Percentiles rank a stretch among this genome's conserved stretches.
Evolutionary conservation across 2,329 filamentous ascomycete genomes (phyloP).

Genomic region (Rhynchosporium graminicola): DNA sequence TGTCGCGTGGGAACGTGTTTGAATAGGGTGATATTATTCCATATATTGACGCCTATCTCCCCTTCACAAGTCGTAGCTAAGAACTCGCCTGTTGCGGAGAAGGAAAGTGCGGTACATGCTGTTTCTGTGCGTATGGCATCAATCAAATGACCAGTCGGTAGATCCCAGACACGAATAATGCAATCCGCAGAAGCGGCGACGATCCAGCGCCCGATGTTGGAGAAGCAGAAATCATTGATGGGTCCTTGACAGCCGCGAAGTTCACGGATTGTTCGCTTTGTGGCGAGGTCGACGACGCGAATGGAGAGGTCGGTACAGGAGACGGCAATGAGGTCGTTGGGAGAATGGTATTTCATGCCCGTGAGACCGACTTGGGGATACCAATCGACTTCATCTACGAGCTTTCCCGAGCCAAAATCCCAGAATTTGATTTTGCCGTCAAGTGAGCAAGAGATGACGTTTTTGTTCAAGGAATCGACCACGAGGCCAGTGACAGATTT

Average conservation of each 20-base stretch:
- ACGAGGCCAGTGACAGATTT: constrained; percentile 82
- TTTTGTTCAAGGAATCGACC: constrained; percentile 86
- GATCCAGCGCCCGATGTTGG: constrained; percentile 90
- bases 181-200: constrained; percentile 82
- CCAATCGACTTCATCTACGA: constrained; percentile 83
- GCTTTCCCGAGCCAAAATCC: constrained; percentile 83
- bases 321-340: constrained; percentile 83
- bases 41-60: constrained; percentile 85
- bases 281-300: constrained; percentile 86
- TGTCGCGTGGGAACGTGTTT: constrained; percentile 83
- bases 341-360: constrained; percentile 75
- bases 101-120: constrained; percentile 80
- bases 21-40: constrained; percentile 93
- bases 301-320: constrained; percentile 88
- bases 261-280: constrained; percentile 87
- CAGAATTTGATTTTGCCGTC: constrained; percentile 98
- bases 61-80: constrained; percentile 86
- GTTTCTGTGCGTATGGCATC: constrained; percentile 82
- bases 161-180: constrained; percentile 85
- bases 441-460: constrained; percentile 79
- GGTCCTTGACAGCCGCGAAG: constrained; percentile 77
- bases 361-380: constrained; percentile 74
- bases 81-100: constrained; percentile 89
- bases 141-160: constrained; percentile 92
- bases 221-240: constrained; percentile 85